phyloP scores from a whole-genome alignment of 1,284 basidiomycete genomes.

The Rhodofomes roseus region DNA sequence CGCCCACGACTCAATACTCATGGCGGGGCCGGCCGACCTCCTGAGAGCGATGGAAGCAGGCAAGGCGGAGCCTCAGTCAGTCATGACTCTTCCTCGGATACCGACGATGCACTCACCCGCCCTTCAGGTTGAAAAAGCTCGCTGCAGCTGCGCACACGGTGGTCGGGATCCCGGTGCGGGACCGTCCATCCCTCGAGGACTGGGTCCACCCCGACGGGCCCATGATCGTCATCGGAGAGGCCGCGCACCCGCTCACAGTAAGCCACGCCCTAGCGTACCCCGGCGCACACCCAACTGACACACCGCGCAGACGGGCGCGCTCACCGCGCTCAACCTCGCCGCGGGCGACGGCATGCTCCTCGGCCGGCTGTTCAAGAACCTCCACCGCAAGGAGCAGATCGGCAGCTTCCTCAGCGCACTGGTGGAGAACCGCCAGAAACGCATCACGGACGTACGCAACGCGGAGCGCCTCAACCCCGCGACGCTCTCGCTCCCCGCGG shows the following conservation, averaged over 20 bases:
- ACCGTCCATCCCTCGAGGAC: constrained; percentile 17
- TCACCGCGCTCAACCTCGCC: constrained; percentile 46
- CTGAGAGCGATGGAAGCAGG: constrained; percentile 2
- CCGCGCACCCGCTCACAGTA: constrained; percentile 50
- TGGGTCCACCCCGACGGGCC: constrained; percentile 24
- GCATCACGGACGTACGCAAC: constrained; percentile 15
- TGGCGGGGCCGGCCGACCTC: neutral
- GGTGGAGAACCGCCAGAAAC: constrained; percentile 38
- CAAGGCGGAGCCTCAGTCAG: constrained; percentile 12
- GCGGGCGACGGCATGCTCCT: constrained; percentile 57
- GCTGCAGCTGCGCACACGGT: constrained; percentile 10
- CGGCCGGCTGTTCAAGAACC: constrained; percentile 53
- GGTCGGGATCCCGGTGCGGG: constrained; percentile 9
- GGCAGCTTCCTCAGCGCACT: constrained; percentile 45
- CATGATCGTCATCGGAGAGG: constrained; percentile 30
- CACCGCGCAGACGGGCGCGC: constrained; percentile 40
- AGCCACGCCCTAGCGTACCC: constrained; percentile 14
- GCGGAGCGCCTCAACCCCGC: constrained; percentile 18
- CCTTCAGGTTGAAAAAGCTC: constrained; percentile 11
- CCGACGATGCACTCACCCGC: too few species aligned
- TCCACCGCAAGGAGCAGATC: constrained; percentile 47
- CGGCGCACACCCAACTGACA: neutral
- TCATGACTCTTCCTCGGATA: neutral
- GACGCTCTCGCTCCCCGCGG: constrained; percentile 16
- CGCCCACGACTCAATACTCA: neutral